A percentile compares a stretch with the other conserved stretches of the same genome.
phyloP scores from a whole-genome alignment of 2,329 filamentous ascomycete species.

The Lasiodiplodia citricola region DNA sequence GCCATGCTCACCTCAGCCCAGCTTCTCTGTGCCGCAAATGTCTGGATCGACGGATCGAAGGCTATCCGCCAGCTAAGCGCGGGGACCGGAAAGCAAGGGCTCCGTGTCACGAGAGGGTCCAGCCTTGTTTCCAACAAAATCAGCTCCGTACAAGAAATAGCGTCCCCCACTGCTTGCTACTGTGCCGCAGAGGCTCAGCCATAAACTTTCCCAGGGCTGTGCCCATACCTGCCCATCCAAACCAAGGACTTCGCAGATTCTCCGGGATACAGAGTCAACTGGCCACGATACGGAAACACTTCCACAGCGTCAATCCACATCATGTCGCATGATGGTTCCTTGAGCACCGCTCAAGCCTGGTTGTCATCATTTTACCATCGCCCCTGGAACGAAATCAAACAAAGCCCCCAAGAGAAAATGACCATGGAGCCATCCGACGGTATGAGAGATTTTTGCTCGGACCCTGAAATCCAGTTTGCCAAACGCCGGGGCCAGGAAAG shows the following conservation, averaged over 20 bases:
- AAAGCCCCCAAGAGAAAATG: background rate
- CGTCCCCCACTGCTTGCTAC: background rate
- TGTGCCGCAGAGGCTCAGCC: background rate
- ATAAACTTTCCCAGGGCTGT: background rate
- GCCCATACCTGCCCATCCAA: background rate
- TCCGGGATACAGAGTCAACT: background rate
- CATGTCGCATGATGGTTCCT: background rate
- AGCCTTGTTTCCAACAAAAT: background rate
- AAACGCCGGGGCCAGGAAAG: background rate
- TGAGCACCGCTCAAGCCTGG: background rate
- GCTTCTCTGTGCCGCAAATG: background rate
- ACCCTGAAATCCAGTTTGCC: background rate
- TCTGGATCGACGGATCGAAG: background rate
- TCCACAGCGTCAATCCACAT: background rate
- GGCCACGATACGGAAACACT: background rate
- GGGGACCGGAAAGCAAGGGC: background rate
- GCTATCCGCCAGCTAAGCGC: background rate
- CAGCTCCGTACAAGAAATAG: background rate
- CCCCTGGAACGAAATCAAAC: background rate
- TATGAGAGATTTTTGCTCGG: background rate
- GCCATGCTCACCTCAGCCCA: background rate
- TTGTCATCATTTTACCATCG: background rate
- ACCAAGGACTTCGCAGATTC: background rate
- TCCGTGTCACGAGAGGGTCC: background rate
- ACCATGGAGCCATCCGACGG: background rate